Conservation (phyloP, 2,329 filamentous ascomycete species). For the Arthrobotrys conoides region DNA sequence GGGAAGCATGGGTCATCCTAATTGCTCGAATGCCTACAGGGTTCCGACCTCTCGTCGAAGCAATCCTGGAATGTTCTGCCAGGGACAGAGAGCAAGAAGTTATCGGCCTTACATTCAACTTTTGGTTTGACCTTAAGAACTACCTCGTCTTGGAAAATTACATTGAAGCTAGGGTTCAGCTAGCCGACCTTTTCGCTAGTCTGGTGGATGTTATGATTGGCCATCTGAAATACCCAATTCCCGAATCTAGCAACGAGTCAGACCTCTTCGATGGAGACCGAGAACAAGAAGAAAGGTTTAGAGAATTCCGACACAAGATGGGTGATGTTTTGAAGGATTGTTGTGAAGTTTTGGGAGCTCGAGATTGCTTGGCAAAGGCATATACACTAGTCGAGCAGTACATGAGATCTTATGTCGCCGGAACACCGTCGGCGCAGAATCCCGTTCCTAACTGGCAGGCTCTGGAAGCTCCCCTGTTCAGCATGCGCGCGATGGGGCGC, state of each 20-base stretch:
- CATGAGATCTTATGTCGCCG: slow-evolving; percentile 77
- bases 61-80: slow-evolving; percentile 90
- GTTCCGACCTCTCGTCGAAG: slow-evolving; percentile 88
- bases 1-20: slow-evolving; percentile 92
- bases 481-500: slow-evolving; percentile 93
- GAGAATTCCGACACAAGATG: slow-evolving; percentile 96
- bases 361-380: slow-evolving; percentile 90
- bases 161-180: slow-evolving; percentile 81
- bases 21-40: slow-evolving; percentile 86
- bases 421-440: slow-evolving; percentile 71
- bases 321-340: slow-evolving; percentile 97
- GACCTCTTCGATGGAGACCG: slow-evolving; percentile 96
- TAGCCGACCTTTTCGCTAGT: slow-evolving; percentile 86
- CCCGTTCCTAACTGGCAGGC: slow-evolving; percentile 93
- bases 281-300: slow-evolving; percentile 95
- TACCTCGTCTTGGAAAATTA: slow-evolving; percentile 93
- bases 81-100: slow-evolving; percentile 90
- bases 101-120: slow-evolving; percentile 92
- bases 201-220: slow-evolving; percentile 93
- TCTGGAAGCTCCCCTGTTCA: slow-evolving; percentile 93
- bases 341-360: slow-evolving; percentile 94
- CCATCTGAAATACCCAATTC: slow-evolving; percentile 87
- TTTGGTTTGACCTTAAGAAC: slow-evolving; percentile 99
- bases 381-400: slow-evolving; percentile 87
- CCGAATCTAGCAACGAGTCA: slow-evolving; percentile 79